Evolutionary conservation across 1,139 yeast genomes (phyloP).

Genomic region (Candida tropicalis): DNA sequence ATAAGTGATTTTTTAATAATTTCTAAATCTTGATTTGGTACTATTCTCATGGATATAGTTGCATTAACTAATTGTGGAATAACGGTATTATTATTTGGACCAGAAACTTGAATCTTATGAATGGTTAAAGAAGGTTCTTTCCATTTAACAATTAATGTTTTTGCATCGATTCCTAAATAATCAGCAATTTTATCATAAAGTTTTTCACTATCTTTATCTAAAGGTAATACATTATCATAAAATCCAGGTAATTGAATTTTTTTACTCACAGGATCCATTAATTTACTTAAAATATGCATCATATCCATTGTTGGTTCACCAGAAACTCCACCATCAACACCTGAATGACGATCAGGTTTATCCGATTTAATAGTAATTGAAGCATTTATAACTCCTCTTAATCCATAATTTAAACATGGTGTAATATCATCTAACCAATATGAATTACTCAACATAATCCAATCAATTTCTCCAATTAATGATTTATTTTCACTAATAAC

Average conservation of each 20-base stretch:
- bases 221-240: conserved; percentile 62
- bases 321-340: conserved; percentile 92
- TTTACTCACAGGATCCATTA: conserved; percentile 60
- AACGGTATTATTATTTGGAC: conserved; percentile 87
- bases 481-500: conserved; percentile 54
- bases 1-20: conserved; percentile 55
- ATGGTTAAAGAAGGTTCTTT: conserved; percentile 86
- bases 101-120: conserved; percentile 85
- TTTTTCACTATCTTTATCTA: conserved; percentile 56
- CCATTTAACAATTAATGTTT: conserved; percentile 82
- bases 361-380: conserved; percentile 70
- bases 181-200: conserved; percentile 65
- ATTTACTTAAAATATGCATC: conserved; percentile 65
- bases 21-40: conserved; percentile 80
- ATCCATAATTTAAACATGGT: conserved; percentile 92
- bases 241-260: conserved; percentile 68
- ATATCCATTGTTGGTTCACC: conserved; percentile 90
- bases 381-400: conserved; percentile 87
- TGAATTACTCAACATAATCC: conserved; percentile 87
- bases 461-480: conserved; percentile 73
- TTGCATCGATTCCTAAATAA: conserved; percentile 40
- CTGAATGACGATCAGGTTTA: conserved; percentile 90
- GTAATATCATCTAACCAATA: conserved; percentile 90
- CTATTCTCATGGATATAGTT: conserved; percentile 78
- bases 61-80: conserved; percentile 84